Conservation (phyloP, 352 stramenopile genomes). For the Thalassiosira hispida region DNA sequence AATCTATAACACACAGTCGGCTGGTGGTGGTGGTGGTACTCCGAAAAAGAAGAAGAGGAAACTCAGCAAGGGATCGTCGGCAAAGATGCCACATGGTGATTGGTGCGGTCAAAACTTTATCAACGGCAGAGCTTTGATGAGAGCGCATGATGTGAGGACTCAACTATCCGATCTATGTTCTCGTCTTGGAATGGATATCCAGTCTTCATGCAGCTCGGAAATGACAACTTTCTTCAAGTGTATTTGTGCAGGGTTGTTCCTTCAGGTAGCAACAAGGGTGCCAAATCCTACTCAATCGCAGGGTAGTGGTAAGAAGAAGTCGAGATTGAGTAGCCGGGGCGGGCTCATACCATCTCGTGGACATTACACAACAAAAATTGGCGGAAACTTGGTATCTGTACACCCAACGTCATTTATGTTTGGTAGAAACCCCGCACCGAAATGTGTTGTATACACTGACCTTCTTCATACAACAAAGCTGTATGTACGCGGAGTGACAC, state of each 20-base stretch:
- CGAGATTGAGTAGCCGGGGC: constrained; percentile 17
- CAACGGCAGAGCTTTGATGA: constrained; percentile 64
- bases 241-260: constrained; percentile 72
- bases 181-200: constrained; percentile 66
- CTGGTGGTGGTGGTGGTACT: constrained; percentile 35
- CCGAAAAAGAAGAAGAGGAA: constrained; percentile 43
- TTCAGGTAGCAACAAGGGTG: constrained; percentile 76
- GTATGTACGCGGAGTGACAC: constrained; percentile 79
- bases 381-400: constrained; percentile 67
- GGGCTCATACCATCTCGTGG: constrained; percentile 55
- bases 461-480: constrained; percentile 79
- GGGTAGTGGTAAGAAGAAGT: constrained; percentile 27
- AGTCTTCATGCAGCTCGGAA: constrained; percentile 63
- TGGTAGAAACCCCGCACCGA: constrained; percentile 70
- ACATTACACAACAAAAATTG: constrained; percentile 76
- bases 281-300: constrained; percentile 32
- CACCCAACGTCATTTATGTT: constrained; percentile 77
- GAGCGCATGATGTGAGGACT: constrained; percentile 70
- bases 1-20: constrained; percentile 50
- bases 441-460: constrained; percentile 82
- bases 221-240: constrained; percentile 73
- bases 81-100: constrained; percentile 61
- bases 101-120: constrained; percentile 82
- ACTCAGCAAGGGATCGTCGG: constrained; percentile 23
- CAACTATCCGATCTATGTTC: constrained; percentile 69